Conservation (phyloP, 306 rosid genomes). For the Begonia masoniana region DNA sequence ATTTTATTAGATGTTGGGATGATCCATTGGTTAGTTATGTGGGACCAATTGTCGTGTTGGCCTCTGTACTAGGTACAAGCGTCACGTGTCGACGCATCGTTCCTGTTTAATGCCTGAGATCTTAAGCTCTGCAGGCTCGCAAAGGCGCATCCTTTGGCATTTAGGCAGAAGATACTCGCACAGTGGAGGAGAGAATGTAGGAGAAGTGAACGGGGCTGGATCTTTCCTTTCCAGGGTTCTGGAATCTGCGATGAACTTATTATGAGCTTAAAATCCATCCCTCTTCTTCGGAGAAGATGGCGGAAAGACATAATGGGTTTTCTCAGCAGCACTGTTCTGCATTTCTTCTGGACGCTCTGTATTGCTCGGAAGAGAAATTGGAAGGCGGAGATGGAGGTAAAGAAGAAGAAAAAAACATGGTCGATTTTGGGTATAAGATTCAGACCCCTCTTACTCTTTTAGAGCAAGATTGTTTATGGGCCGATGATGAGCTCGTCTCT, state of each 20-base stretch:
- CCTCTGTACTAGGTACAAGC: conserved; percentile 3
- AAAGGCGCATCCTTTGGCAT: too few species aligned
- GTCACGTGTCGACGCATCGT: conserved; percentile 57
- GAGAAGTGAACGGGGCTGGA: conserved; percentile 12
- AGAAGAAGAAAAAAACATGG: background rate
- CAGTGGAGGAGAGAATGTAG: background rate
- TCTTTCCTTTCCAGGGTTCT: conserved; percentile 2
- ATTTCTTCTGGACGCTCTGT: conserved; percentile 41
- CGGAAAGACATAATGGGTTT: background rate
- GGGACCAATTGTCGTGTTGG: background rate
- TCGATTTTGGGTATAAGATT: conserved; percentile 11
- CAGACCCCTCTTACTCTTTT: conserved; percentile 13
- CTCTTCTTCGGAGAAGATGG: conserved; percentile 47
- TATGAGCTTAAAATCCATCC: conserved; percentile 3
- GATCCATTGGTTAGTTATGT: too few species aligned
- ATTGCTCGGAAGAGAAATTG: conserved; percentile 62
- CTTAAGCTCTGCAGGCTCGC: too few species aligned
- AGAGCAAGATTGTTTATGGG: conserved; percentile 64
- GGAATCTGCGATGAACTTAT: conserved; percentile 21
- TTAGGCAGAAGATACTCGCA: too few species aligned
- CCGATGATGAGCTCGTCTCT: conserved; percentile 43
- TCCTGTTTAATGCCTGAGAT: conserved; percentile 11
- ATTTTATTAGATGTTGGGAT: too few species aligned
- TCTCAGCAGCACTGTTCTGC: conserved; percentile 8
- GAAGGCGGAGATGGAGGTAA: conserved; percentile 16